Base-by-base conservation (phyloP, 192 early-diverging fungal genomes). In the Coemansia sp. region DNA sequence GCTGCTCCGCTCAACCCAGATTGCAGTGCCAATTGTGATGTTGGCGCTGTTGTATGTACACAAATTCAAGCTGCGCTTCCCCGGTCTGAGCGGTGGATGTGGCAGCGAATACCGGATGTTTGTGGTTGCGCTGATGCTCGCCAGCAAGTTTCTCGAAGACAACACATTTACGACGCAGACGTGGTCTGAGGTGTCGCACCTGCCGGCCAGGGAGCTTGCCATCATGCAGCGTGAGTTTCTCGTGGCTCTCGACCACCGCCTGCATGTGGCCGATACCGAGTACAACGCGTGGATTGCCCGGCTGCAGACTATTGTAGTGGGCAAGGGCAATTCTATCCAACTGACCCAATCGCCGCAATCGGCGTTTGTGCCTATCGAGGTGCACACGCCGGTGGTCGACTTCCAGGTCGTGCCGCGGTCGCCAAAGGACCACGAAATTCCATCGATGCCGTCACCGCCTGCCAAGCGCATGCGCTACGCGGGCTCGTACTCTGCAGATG, bases 81-180 rank as follows among this genome's bases (percentile, higher is more conserved):
- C 78, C 11, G 56, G 38, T 11, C 58, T 81, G 14, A 60, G 66
- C 25, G 74, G 71, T 17, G 79, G 79, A 15, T 47, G n/a, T 23
- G 93, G 93, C 46, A 88, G 86, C 50, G 93, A 95, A 63, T 91
- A 88, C 58, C 77, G 92, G 15, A 67, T 94, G 44, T 90, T 95
- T 67, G 88, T 91, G 7, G 89, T 89, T n/a, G 86, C 91, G 34
- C 80, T 95, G 34, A 90, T 92, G 82, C 82, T 92, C 4, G 87
- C 90, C 55, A 93, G 90, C 81, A 95, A 95, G 65, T 87, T 86
- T 64, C 78, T 93, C 24, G 86, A 92, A 65, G 94, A 96, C 74
- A 93, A 94, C 71, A 94, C 92, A 49, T 96, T 91, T 64, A 87
- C 94, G 11, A 93, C 92, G 69, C 85, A 88, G 73, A 93, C 93